These are phyloP conservation scores for Biscogniauxia sp. DNA, from an alignment of 2,329 filamentous ascomycete genomes.

Conservation along the genomic window DNA sequence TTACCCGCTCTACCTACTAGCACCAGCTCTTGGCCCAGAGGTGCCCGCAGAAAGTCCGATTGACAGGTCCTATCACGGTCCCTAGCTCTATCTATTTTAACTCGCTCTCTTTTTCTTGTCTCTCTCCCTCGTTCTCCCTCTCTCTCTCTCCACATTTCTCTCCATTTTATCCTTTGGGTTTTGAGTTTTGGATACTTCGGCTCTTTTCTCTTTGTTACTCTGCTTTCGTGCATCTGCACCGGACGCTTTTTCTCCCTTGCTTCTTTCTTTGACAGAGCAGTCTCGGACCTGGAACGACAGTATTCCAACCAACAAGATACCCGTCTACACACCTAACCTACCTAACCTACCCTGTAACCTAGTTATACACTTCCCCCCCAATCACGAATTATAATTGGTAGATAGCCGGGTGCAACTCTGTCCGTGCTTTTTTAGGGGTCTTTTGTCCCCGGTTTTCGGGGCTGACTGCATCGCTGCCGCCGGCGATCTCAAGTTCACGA, in stretches of 20 bases:
- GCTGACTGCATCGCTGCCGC: slow-evolving; percentile 18
- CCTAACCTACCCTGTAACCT: neutral
- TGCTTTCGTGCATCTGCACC: neutral
- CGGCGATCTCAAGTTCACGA: slow-evolving; percentile 15
- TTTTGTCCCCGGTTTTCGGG: slow-evolving; percentile 26
- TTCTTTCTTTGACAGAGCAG: neutral
- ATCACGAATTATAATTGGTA: slow-evolving; percentile 23
- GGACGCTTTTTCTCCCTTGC: neutral
- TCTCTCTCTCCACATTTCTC: slow-evolving; percentile 1
- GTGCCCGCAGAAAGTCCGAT: slow-evolving; percentile 21
- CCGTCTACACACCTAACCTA: neutral
- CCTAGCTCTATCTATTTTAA: slow-evolving; percentile 14
- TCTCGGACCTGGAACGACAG: neutral
- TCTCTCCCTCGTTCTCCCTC: slow-evolving; percentile 2
- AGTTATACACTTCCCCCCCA: slow-evolving; percentile 13
- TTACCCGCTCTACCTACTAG: slow-evolving; percentile 8
- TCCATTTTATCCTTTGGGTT: neutral
- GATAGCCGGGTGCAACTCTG: slow-evolving; percentile 16
- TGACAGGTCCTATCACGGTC: slow-evolving; percentile 19
- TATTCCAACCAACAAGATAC: neutral
- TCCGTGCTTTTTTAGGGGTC: slow-evolving; percentile 26
- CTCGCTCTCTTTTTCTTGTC: slow-evolving; percentile 19
- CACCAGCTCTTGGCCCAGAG: slow-evolving; percentile 1
- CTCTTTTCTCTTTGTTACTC: neutral
- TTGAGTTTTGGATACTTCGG: neutral